Base-by-base conservation (phyloP, 176 grass and related monocot genomes). In the Triticum turgidum region DNA sequence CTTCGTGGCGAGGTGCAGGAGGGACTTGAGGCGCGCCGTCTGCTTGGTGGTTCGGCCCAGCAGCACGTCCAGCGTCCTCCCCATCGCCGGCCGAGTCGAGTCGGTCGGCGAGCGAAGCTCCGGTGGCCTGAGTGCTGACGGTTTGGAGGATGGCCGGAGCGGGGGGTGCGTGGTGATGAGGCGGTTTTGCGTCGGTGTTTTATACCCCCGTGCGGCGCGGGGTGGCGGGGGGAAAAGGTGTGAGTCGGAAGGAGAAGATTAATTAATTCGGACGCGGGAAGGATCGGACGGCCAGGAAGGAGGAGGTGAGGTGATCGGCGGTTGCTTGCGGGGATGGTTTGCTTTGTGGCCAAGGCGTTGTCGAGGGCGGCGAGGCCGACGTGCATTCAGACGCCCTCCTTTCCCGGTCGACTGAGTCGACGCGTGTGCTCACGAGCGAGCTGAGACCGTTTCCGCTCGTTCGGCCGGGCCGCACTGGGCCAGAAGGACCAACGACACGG, bases 1-100 rank as follows among this genome's bases (percentile, higher is more conserved):
- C 86, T 83, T 84, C 12, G 41, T 44, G 14, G 92, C 76, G 5
- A 98, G 84, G 0, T 13, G n/a, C 14, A 98, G 79, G 1, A 92
- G 37, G 20, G 94, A 70, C 38, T 76, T 90, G 1, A 98, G 90
- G 76, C 93, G 87, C 72, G 81, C 81, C 35, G 87, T 92, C 81
- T 94, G 82, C 86, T 88, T 93, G 18, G 95, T 87, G 10, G 84
- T 88, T 76, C 96, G 92, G 8, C 93, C 91, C 1, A 95, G 86
- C 47, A 98, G 73, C 83, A 92, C 59, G 70, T 96, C 93, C 84
- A 98, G 86, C 88, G 82, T 91, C 90, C 90, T 81, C 65, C 93
- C 93, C 96, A 94, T 11, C 67, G 12, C 14, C 24, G 37, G 1
- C 13, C 24, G 61, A 34, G 38, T 41, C 38, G 38, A 7, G 37